Base-by-base conservation (phyloP, 2,329 filamentous ascomycete genomes). In the Pseudogymnoascus sp. region DNA sequence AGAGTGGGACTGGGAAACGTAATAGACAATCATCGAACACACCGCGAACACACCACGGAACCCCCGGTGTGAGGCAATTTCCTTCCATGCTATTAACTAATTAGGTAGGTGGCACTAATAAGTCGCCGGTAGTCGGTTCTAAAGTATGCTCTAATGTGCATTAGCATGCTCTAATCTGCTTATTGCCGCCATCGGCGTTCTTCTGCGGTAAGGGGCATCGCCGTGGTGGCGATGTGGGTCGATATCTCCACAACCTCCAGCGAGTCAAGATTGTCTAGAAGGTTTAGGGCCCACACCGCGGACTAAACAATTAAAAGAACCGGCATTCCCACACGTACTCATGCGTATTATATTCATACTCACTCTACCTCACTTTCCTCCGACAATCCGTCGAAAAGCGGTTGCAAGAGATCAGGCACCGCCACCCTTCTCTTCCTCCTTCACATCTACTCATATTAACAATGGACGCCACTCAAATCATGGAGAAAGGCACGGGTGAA, bases 221-320 rank as follows among this genome's bases (percentile, higher is more conserved):
- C 50, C n/a, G 50, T 56, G 50, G 50, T 56, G 50, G 50, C 50
- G 29, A 56, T 56, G 50, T 56, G 50, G 50, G 50, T 56, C 50
- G 50, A 46, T 9, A 33, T 56, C 29, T 33, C 50, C 50, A 56
- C 50, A 56, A 15, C 50, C 50, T 56, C 50, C 50, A 56, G 50
- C 50, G 50, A 56, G 50, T 56, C 50, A 56, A 56, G 29, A 56
- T 35, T 56, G 50, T 56, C 29, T 56, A 33, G 50, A 56, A 56
- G 50, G 50, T 56, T 35, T 56, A 56, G 50, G 50, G 50, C 50
- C 50, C 50, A 56, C 50, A 19, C 19, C 29, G 10, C 29, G 4
- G 17, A 33, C 50, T 56, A 35, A 56, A 33, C 46, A 33, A 56
- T 56, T 56, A 56, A 56, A 56, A 56, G 50, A 56, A 56, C 29